A percentile compares a stretch with the other conserved stretches of the same genome.
phyloP scores from a whole-genome alignment of 805 yeast genomes.

The Saturnispora dispora region DNA sequence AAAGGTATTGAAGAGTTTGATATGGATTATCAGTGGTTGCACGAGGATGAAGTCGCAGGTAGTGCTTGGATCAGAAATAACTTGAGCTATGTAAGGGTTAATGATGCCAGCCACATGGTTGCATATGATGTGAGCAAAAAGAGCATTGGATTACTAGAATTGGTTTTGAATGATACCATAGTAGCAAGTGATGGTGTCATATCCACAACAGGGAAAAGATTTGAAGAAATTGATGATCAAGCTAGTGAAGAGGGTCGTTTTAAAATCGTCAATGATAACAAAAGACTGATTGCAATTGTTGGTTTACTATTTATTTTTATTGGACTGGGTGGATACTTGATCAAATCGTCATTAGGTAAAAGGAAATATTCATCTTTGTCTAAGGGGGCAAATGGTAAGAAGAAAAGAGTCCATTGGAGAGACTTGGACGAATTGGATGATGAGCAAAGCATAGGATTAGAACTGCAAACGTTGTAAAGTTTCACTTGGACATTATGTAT shows the following conservation, averaged over 20 bases:
- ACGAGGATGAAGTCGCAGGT: constrained; percentile 33
- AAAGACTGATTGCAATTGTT: constrained; percentile 4
- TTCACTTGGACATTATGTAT: background rate
- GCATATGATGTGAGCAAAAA: constrained; percentile 71
- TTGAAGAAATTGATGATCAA: background rate
- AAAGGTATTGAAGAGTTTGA: constrained; percentile 7
- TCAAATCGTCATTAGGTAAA: constrained; percentile 2
- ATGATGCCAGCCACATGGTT: constrained; percentile 86
- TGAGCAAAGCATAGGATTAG: constrained; percentile 1
- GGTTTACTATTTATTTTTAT: constrained; percentile 3
- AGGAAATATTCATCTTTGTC: constrained; percentile 3
- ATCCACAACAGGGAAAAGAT: background rate
- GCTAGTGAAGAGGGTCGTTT: background rate
- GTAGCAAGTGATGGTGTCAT: constrained; percentile 10
- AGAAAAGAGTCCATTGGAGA: constrained; percentile 29
- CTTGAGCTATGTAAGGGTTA: constrained; percentile 65
- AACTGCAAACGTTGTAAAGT: background rate
- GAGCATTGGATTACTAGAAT: constrained; percentile 62
- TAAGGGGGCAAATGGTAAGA: constrained; percentile 16
- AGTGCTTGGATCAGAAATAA: constrained; percentile 46
- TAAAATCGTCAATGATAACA: background rate
- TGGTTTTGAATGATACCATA: constrained; percentile 13
- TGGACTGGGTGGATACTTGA: constrained; percentile 5
- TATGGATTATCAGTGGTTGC: constrained; percentile 33
- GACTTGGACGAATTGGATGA: constrained; percentile 15